Conservation (phyloP, 495 filamentous ascomycete species). For the Evernia prunastri region DNA sequence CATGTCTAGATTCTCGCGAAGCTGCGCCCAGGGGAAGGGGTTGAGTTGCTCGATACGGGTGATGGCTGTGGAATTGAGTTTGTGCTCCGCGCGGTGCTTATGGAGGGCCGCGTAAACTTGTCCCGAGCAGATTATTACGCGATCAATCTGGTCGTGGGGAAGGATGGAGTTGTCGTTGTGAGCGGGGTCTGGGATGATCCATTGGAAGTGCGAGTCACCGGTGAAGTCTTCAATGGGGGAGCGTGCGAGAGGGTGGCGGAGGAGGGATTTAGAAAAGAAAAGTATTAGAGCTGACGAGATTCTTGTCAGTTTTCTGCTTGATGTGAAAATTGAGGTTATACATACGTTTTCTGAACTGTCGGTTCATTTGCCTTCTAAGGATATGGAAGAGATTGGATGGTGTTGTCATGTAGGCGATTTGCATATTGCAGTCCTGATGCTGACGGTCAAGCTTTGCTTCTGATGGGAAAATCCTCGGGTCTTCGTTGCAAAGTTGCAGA, state of each 20-base stretch:
- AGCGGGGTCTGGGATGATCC: constrained; percentile 85
- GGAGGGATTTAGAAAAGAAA: constrained; percentile 94
- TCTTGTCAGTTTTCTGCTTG: constrained; percentile 33
- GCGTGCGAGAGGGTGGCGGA: constrained; percentile 86
- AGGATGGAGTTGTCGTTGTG: constrained; percentile 68
- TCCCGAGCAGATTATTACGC: constrained; percentile 88
- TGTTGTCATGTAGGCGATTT: constrained; percentile 88
- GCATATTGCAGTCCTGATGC: constrained; percentile 99
- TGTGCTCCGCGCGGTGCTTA: constrained; percentile 82
- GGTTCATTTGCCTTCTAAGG: constrained; percentile 92
- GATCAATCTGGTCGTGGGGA: constrained; percentile 79
- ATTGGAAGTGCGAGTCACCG: constrained; percentile 86
- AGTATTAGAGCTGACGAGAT: constrained; percentile 66
- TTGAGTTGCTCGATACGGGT: constrained; percentile 95
- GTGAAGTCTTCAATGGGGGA: constrained; percentile 85
- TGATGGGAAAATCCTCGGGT: constrained; percentile 84
- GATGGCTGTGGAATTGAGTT: constrained; percentile 82
- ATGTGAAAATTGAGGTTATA: constrained; percentile 20
- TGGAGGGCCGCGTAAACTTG: constrained; percentile 86
- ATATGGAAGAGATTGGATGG: constrained; percentile 96
- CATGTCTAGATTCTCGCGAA: constrained; percentile 88
- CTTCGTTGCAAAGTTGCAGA: constrained; percentile 95
- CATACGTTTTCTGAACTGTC: constrained; percentile 98
- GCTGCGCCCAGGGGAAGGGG: constrained; percentile 96
- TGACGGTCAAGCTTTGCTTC: constrained; percentile 88